These are phyloP conservation scores for Yamadazyma laniorum DNA, from an alignment of 805 yeast species.

Conservation along the genomic window DNA sequence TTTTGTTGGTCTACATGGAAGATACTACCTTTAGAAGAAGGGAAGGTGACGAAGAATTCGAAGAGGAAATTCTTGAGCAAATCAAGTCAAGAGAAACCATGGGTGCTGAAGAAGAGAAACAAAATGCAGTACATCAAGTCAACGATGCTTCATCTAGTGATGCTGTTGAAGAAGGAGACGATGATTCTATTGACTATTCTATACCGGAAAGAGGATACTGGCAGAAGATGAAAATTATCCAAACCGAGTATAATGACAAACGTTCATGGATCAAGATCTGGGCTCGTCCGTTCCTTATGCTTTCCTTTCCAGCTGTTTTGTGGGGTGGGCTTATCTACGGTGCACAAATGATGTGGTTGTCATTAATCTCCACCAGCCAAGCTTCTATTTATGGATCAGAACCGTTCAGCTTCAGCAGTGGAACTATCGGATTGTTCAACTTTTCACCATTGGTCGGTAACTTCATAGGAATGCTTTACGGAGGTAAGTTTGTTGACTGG, in stretches of 20 bases:
- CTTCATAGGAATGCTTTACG: slow-evolving; percentile 45
- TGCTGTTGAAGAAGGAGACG: slow-evolving; percentile 23
- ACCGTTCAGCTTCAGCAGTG: slow-evolving; percentile 39
- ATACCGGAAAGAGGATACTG: slow-evolving; percentile 30
- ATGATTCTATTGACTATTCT: slow-evolving; percentile 15
- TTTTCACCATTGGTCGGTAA: slow-evolving; percentile 44
- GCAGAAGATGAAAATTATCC: slow-evolving; percentile 35
- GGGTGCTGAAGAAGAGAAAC: slow-evolving; percentile 8
- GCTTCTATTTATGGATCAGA: slow-evolving; percentile 33
- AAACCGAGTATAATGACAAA: slow-evolving; percentile 38
- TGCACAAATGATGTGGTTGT: slow-evolving; percentile 51
- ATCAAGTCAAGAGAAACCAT: slow-evolving; percentile 16
- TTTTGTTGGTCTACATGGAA: slow-evolving; percentile 42
- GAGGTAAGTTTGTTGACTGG: slow-evolving; percentile 46
- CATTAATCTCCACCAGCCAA: slow-evolving; percentile 43
- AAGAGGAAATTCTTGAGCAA: slow-evolving; percentile 30
- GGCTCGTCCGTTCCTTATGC: slow-evolving; percentile 34
- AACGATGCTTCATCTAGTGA: slow-evolving; percentile 5
- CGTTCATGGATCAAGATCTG: slow-evolving; percentile 39
- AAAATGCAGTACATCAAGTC: slow-evolving; percentile 1
- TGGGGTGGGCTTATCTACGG: slow-evolving; percentile 50
- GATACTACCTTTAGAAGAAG: slow-evolving; percentile 39
- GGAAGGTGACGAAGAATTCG: slow-evolving; percentile 18
- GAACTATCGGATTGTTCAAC: slow-evolving; percentile 35
- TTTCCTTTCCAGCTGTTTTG: slow-evolving; percentile 41